Evolutionary conservation across 768 basidiomycete species (phyloP).

Genomic region (Multifurca ochricompacta): DNA sequence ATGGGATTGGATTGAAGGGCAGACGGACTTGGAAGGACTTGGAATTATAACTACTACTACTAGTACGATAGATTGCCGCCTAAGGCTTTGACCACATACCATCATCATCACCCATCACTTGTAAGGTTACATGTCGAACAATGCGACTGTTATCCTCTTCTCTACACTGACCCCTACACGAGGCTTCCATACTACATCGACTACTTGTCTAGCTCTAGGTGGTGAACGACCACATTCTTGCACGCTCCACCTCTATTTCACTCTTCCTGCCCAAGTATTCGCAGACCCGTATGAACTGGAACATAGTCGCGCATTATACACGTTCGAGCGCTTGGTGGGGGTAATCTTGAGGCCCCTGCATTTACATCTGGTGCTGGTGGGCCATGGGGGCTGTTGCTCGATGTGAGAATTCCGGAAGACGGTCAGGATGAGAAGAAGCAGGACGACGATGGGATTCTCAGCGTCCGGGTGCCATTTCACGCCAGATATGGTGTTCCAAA

Average conservation of each 20-base stretch:
- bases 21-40: no score
- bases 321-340: conserved; percentile 14
- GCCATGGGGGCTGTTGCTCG: conserved; percentile 2
- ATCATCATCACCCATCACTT: no score
- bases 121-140: no score
- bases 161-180: neutral
- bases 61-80: no score
- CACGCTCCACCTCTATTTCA: conserved; percentile 5
- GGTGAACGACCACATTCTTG: neutral
- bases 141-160: neutral
- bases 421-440: no score
- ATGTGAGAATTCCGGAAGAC: conserved; percentile 1
- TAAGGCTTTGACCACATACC: no score
- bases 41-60: no score
- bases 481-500: conserved; percentile 11
- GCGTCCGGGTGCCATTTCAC: conserved; percentile 3
- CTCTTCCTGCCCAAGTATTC: conserved; percentile 2
- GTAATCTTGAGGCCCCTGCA: conserved; percentile 7
- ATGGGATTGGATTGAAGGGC: no score
- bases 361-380: neutral
- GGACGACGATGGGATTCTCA: neutral
- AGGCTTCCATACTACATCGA: conserved; percentile 6
- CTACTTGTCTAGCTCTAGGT: neutral
- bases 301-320: neutral
- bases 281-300: conserved; percentile 7